Evolutionary conservation across 202 grass and related monocot genomes (phyloP).

Genomic region (Saccharum hybrid): DNA sequence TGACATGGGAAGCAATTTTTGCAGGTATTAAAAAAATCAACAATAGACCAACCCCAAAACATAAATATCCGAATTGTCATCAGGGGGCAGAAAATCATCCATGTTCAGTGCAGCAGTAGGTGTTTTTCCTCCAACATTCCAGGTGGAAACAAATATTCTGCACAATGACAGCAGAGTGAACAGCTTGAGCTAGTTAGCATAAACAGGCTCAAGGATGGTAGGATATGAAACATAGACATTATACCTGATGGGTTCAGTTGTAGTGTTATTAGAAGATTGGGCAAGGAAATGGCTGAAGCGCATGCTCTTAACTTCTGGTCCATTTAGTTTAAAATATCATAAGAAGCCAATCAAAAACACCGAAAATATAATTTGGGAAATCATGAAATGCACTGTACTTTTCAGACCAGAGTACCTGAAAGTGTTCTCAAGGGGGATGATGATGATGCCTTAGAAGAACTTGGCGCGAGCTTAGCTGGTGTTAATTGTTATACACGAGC

Average conservation of each 20-base stretch:
- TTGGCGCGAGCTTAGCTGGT: constrained; percentile 53
- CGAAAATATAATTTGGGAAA: background rate
- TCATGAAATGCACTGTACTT: background rate
- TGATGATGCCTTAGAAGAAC: constrained; percentile 51
- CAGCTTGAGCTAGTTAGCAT: constrained; percentile 2
- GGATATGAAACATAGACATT: constrained; percentile 22
- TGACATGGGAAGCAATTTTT: background rate
- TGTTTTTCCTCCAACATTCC: constrained; percentile 96
- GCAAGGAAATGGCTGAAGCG: constrained; percentile 61
- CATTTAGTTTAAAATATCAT: constrained; percentile 42
- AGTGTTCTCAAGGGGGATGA: constrained; percentile 58
- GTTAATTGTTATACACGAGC: constrained; percentile 14
- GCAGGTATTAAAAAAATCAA: background rate
- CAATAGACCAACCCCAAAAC: constrained; percentile 74
- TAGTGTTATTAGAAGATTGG: constrained; percentile 54
- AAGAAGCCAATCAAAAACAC: constrained; percentile 20
- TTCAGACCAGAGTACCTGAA: constrained; percentile 52
- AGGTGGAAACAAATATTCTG: constrained; percentile 96
- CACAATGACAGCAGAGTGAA: constrained; percentile 24
- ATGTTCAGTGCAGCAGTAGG: constrained; percentile 74
- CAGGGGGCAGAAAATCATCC: constrained; percentile 76
- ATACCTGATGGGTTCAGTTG: constrained; percentile 79
- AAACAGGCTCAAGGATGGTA: too few species aligned
- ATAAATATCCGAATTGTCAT: constrained; percentile 97
- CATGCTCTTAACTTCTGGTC: constrained; percentile 59